These are phyloP conservation scores for Gossypium thurberi DNA, from an alignment of 345 rosid species.

Conservation along the genomic window DNA sequence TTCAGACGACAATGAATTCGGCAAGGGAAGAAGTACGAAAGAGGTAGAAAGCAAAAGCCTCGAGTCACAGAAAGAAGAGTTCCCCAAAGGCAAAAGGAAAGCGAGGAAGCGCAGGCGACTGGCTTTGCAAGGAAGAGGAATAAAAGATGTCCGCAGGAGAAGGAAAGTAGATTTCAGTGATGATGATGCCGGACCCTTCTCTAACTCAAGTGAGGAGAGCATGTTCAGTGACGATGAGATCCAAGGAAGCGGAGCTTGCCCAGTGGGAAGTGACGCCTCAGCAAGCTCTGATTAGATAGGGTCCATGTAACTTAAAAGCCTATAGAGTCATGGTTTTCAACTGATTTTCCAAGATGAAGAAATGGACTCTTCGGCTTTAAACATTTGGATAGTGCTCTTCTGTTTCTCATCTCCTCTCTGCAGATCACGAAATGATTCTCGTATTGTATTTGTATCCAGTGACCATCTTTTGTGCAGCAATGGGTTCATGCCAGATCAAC, in stretches of 20 bases:
- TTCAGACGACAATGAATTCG: constrained; percentile 58
- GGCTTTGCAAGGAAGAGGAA: constrained; percentile 71
- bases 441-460: neutral
- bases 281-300: constrained; percentile 58
- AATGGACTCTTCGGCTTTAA: neutral
- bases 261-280: constrained; percentile 41
- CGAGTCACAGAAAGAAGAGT: constrained; percentile 69
- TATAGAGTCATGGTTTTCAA: neutral
- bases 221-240: constrained; percentile 69
- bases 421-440: neutral
- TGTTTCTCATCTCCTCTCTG: neutral
- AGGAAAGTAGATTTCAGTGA: constrained; percentile 43
- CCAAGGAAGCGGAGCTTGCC: constrained; percentile 30
- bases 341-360: neutral
- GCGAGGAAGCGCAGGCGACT: constrained; percentile 78
- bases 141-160: constrained; percentile 58
- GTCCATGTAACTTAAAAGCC: constrained; percentile 16
- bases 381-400: neutral
- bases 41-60: constrained; percentile 42
- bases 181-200: constrained; percentile 47
- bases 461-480: neutral
- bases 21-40: constrained; percentile 34
- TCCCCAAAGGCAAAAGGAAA: constrained; percentile 89
- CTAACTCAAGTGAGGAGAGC: constrained; percentile 68
- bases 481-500: neutral